Conservation (phyloP, 331 rosid species). For the Pyrus hybrid region DNA sequence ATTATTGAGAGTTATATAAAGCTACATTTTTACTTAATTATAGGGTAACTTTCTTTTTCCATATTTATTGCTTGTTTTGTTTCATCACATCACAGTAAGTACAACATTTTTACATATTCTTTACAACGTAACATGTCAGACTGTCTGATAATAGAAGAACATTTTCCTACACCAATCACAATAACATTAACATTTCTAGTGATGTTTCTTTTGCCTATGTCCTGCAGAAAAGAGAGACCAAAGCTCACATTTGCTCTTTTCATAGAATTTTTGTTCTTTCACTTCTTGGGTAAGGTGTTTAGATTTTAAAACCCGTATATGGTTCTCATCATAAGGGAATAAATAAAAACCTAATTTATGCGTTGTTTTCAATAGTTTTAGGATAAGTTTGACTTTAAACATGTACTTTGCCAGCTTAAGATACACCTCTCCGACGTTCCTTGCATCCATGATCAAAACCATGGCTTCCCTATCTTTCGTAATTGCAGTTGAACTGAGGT, state of each 20-base stretch:
- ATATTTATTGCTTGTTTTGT: background rate
- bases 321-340: background rate
- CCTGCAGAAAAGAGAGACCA: slow-evolving; percentile 51
- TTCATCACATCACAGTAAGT: too few species aligned
- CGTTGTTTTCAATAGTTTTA: slow-evolving; percentile 11
- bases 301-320: background rate
- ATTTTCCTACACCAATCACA: background rate
- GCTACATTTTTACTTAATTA: background rate
- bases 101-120: too few species aligned
- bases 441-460: slow-evolving; percentile 53
- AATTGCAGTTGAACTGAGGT: slow-evolving; percentile 58
- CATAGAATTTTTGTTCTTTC: slow-evolving; percentile 72
- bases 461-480: slow-evolving; percentile 53
- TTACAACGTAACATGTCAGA: background rate
- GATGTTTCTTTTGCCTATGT: background rate
- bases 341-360: background rate
- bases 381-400: slow-evolving; percentile 47
- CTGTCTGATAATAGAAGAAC: background rate
- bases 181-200: background rate
- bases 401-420: slow-evolving; percentile 64
- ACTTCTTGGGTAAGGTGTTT: slow-evolving; percentile 46
- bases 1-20: slow-evolving; percentile 58
- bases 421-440: slow-evolving; percentile 68
- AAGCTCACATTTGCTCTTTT: slow-evolving; percentile 51
- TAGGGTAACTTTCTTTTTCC: background rate